Evolutionary conservation across 495 filamentous ascomycete species (phyloP), one percentile per base, ranked within the genome.

Genomic region (Xylaria bambusicola): DNA sequence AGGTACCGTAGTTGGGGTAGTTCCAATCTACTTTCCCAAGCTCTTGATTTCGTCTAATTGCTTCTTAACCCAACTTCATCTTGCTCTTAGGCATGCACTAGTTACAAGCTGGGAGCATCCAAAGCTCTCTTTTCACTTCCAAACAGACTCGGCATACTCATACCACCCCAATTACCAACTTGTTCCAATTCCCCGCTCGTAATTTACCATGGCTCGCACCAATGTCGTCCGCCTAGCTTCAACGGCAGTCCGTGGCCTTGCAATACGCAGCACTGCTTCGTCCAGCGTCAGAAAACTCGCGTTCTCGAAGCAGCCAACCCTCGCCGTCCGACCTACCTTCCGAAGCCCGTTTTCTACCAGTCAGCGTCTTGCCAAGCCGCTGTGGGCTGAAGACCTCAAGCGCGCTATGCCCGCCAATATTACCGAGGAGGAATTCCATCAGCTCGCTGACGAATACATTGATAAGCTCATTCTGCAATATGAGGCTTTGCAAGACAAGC

Each of bases 391-490:
- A 18, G 61, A 63, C 0, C 60, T 67, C 24, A 41, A 57, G n/a
- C 55, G 65, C 17, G 46, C 58, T 48, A 48, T 53, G 5, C 56
- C 72, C 4, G 71, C 73, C 21, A 35, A 70, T 3, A 67, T 83
- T 23, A 72, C 75, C 9, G 67, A 70, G 1, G 53, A 51, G 8
- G 61, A 76, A 53, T 86, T 80, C 61, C 76, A 86, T 41, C 58
- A 68, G 1, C 58, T 84, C 1, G 73, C 81, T 0, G 77, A 85
- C 45, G 56, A 63, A 9, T 84, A 78, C 44, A 64, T 86, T n/a
- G 75, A 90, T n/a, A 15, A 75, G 76, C 2, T 82, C 92, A 23
- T 67, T 91, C 77, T 80, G 56, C 85, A 86, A 47, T 84, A 89
- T 49, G 85, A 89, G 62, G 76, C 75, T 45, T 76, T 91, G 56